phyloP scores from a whole-genome alignment of 2,329 filamentous ascomycete genomes.

The Neopestalotiopsis sp. region DNA sequence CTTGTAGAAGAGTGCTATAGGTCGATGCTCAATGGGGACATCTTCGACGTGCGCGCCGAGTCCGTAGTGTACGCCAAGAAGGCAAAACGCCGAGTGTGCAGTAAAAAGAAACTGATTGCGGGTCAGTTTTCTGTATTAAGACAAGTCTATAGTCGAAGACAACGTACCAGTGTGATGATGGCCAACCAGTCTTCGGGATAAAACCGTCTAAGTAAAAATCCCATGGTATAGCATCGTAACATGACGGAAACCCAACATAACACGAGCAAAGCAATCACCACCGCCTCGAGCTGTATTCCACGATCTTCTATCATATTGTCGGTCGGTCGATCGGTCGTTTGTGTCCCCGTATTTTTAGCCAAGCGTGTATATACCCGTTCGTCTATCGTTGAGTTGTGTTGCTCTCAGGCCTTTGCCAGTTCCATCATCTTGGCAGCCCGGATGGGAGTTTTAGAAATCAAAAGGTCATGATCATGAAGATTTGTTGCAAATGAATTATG shows the following conservation, averaged over 20 bases:
- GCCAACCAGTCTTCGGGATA: constrained; percentile 20
- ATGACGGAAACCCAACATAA: constrained; percentile 48
- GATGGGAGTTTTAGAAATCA: not conserved
- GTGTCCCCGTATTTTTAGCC: not conserved
- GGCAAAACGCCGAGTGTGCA: constrained; percentile 14
- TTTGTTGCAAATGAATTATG: not conserved
- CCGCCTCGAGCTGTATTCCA: constrained; percentile 29
- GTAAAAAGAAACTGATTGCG: constrained; percentile 6
- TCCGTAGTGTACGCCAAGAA: constrained; percentile 20
- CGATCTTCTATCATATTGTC: constrained; percentile 15
- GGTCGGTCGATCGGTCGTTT: not conserved
- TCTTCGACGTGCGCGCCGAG: constrained; percentile 17
- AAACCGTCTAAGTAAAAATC: constrained; percentile 44
- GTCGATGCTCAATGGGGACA: constrained; percentile 8
- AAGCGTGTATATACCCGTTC: not conserved
- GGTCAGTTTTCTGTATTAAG: not conserved
- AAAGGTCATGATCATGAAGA: not conserved
- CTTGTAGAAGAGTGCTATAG: constrained; percentile 19
- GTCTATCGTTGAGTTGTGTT: not conserved
- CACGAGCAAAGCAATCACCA: constrained; percentile 37
- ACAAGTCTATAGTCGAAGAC: not conserved
- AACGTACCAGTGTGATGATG: constrained; percentile 16
- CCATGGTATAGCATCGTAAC: constrained; percentile 50
- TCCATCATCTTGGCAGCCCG: not conserved
- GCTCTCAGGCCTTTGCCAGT: not conserved